Conservation (phyloP, 331 rosid genomes). For the Dryas integrifolia region DNA sequence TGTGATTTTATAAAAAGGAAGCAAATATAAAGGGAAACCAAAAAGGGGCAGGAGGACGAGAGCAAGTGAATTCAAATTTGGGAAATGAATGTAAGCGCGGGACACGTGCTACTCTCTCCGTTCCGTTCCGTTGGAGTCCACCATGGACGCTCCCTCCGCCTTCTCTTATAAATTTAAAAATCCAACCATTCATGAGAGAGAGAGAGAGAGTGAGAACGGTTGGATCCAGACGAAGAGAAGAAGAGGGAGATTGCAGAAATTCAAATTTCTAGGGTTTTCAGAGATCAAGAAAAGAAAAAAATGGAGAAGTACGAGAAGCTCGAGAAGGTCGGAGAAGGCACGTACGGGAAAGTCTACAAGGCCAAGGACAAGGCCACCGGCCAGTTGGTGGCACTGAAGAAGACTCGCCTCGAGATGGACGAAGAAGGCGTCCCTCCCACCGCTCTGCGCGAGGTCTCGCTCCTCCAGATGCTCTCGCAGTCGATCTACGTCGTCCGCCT, state of each 20-base stretch:
- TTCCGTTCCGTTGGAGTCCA: slow-evolving; percentile 17
- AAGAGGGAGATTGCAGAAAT: slow-evolving; percentile 7
- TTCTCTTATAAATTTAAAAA: slow-evolving; percentile 11
- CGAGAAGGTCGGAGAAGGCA: slow-evolving; percentile 97
- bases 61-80: slow-evolving; percentile 2
- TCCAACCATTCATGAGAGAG: neutral
- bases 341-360: slow-evolving; percentile 93
- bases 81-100: neutral
- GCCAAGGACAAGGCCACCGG: slow-evolving; percentile 79
- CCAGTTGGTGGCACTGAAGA: slow-evolving; percentile 78
- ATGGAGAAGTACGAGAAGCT: slow-evolving; percentile 92
- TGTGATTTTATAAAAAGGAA: neutral
- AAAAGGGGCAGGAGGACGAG: neutral
- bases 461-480: slow-evolving; percentile 94
- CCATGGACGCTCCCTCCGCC: slow-evolving; percentile 1
- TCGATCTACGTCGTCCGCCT: slow-evolving; percentile 88
- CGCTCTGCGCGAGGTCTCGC: slow-evolving; percentile 85
- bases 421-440: slow-evolving; percentile 96
- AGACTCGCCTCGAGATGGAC: slow-evolving; percentile 90
- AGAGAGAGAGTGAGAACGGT: neutral
- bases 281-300: slow-evolving; percentile 10
- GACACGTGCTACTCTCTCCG: neutral
- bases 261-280: neutral
- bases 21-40: neutral
- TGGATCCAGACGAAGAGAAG: slow-evolving; percentile 7